Evolutionary conservation across 371 early-diverging fungal species (phyloP).

Genomic region (Saksenaea vasiformis): DNA sequence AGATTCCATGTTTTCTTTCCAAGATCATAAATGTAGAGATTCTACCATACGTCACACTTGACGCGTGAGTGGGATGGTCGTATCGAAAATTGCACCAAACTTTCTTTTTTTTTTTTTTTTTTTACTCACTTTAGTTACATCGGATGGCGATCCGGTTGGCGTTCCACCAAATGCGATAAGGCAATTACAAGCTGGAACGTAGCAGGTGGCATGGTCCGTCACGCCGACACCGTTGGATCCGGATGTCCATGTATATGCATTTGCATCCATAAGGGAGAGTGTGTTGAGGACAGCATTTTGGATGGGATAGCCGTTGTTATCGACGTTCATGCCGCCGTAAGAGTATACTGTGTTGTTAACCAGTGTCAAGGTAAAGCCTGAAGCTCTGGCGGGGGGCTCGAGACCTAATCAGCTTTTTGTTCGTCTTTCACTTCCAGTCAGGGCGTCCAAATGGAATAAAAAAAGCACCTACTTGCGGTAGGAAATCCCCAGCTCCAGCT

Average conservation of each 20-base stretch:
- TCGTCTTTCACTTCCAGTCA: slow-evolving; percentile 9
- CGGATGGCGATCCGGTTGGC: slow-evolving; percentile 15
- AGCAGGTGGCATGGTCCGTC: slow-evolving; percentile 23
- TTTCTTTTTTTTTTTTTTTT: not conserved
- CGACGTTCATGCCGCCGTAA: slow-evolving; percentile 22
- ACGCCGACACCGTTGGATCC: slow-evolving; percentile 20
- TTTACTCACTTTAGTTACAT: slow-evolving; percentile 3
- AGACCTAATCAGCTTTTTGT: slow-evolving; percentile 9
- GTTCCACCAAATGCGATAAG: slow-evolving; percentile 28
- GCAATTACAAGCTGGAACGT: slow-evolving; percentile 21
- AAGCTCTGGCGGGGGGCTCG: slow-evolving; percentile 12
- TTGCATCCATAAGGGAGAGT: slow-evolving; percentile 18
- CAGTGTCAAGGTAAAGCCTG: slow-evolving; percentile 13
- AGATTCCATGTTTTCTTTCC: slow-evolving; percentile 37
- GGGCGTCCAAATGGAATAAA: not conserved
- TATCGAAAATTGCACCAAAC: slow-evolving; percentile 3
- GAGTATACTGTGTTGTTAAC: slow-evolving; percentile 23
- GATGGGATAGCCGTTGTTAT: slow-evolving; percentile 11
- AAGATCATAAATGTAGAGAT: slow-evolving; percentile 42
- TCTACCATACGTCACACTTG: slow-evolving; percentile 6
- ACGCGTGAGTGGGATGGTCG: slow-evolving; percentile 3
- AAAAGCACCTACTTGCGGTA: slow-evolving; percentile 11
- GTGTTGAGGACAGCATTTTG: slow-evolving; percentile 15
- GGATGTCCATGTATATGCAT: slow-evolving; percentile 18
- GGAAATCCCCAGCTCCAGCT: slow-evolving; percentile 28